phyloP scores from a whole-genome alignment of 2,329 filamentous ascomycete genomes.

The Colletotrichum sidae region DNA sequence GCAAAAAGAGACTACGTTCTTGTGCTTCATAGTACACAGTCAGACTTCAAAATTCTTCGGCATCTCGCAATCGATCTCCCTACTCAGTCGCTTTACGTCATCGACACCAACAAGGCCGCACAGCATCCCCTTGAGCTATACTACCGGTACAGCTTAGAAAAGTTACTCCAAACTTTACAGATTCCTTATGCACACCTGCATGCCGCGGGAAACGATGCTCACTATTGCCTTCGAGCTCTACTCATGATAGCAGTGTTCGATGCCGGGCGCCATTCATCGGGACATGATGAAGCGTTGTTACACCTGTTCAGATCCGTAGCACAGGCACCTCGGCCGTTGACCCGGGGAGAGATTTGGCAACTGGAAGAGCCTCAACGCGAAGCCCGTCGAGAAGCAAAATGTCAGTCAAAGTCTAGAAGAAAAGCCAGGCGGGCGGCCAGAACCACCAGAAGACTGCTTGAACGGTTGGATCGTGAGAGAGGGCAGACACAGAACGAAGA shows the following conservation, averaged over 20 bases:
- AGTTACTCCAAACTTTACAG: conserved; percentile 38
- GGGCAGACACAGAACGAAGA: neutral
- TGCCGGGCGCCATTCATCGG: neutral
- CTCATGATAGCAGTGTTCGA: conserved; percentile 38
- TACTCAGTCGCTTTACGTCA: conserved; percentile 37
- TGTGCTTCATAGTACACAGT: conserved; percentile 18
- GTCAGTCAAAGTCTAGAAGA: neutral
- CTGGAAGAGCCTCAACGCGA: neutral
- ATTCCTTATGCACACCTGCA: conserved; percentile 40
- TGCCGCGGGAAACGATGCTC: conserved; percentile 44
- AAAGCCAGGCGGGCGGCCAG: conserved; percentile 12
- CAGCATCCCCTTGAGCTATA: conserved; percentile 41
- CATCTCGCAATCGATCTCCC: conserved; percentile 19
- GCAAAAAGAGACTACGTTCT: conserved; percentile 17
- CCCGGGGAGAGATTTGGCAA: conserved; percentile 8
- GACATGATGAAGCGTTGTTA: neutral
- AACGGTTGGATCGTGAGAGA: conserved; percentile 6
- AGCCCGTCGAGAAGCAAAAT: conserved; percentile 2
- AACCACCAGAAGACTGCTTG: conserved; percentile 3
- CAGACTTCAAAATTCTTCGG: conserved; percentile 26
- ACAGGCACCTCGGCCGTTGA: conserved; percentile 15
- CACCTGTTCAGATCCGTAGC: conserved; percentile 7
- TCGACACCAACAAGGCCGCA: conserved; percentile 43
- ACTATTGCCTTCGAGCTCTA: conserved; percentile 39
- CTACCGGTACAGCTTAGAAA: conserved; percentile 40